Base-by-base conservation (phyloP, 176 grass and related monocot genomes). In the Juncus inflexus region DNA sequence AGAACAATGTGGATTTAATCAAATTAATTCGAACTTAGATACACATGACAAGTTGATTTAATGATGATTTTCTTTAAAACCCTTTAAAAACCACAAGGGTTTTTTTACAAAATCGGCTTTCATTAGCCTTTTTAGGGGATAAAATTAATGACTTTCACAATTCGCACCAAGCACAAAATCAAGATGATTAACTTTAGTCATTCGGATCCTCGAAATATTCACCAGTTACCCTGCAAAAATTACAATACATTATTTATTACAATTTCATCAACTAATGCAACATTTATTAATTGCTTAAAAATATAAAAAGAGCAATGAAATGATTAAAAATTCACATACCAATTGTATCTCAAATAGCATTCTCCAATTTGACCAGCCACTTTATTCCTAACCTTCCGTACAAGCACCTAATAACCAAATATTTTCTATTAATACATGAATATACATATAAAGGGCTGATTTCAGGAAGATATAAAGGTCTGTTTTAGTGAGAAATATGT, bases 311-410 rank as follows among this genome's bases (percentile, higher is more conserved):
- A 38, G 7, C 12, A 70, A 6, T 14, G 7, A 15, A 72, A 12
- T 35, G 15, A 55, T 7, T 60, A 67, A 56, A 42, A 42, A 49
- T 12, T 39, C 12, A 47, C 67, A 65, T 84, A 99, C 95, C 80
- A 72, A 49, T 99, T 64, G 69, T 99, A 99, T n/a, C 80, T 62
- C 72, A 99, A 78, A 62, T 84, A 83, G 77, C 83, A 81, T 56
- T 90, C 85, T 63, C 95, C 95, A 76, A 99, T 90, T 68, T 72
- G 66, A n/a, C 89, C 95, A 61, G 79, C 61, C 7, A 99, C 95
- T 72, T 99, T 99, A 58, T 99, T 99, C 15, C 95, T 78, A 50
- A 90, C 95, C 80, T 99, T 99, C 80, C 83, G 75, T 55, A 99
- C 86, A 92, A 81, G 83, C 64, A 99, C 75, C 95, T 99, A 72